Evolutionary conservation across 2,329 filamentous ascomycete genomes (phyloP).

Genomic region (Botrytis paeoniae): DNA sequence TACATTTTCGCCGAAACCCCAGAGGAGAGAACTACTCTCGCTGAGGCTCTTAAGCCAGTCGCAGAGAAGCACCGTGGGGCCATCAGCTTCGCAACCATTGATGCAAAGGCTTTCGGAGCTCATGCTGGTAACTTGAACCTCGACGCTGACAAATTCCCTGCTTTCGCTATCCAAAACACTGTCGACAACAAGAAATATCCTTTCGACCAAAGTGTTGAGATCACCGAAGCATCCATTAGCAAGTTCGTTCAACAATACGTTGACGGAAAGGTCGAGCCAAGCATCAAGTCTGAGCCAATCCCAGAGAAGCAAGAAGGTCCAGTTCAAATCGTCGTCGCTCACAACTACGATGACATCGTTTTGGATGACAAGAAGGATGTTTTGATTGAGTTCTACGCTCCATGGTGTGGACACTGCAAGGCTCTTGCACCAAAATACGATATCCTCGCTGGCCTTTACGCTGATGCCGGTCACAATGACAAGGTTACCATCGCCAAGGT

Average conservation of each 20-base stretch:
- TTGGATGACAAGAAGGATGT: constrained; percentile 96
- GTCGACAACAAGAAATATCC: constrained; percentile 97
- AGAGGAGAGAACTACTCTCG: constrained; percentile 81
- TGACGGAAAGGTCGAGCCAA: constrained; percentile 85
- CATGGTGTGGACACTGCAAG: constrained; percentile 99
- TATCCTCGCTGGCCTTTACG: constrained; percentile 76
- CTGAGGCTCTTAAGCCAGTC: constrained; percentile 75
- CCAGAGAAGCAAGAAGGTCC: constrained; percentile 90
- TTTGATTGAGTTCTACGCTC: constrained; percentile 96
- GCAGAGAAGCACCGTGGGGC: constrained; percentile 90
- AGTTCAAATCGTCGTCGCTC: constrained; percentile 84
- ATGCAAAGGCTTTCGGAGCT: constrained; percentile 88
- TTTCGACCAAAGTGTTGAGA: constrained; percentile 77
- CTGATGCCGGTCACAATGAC: constrained; percentile 71
- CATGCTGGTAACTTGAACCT: constrained; percentile 98
- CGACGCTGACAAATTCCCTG: constrained; percentile 89
- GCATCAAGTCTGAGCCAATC: constrained; percentile 97
- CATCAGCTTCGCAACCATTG: constrained; percentile 97
- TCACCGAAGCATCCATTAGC: constrained; percentile 66
- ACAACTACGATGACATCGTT: constrained; percentile 89
- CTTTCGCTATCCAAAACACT: constrained; percentile 96
- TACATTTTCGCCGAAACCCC: constrained; percentile 95
- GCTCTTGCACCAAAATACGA: constrained; percentile 95
- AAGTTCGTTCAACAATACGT: constrained; percentile 84
- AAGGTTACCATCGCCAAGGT: constrained; percentile 95